A percentile compares a stretch with the other conserved stretches of the same genome.
Evolutionary conservation across 1,284 basidiomycete genomes (phyloP).

Genomic region (Ganoderma resinaceum): DNA sequence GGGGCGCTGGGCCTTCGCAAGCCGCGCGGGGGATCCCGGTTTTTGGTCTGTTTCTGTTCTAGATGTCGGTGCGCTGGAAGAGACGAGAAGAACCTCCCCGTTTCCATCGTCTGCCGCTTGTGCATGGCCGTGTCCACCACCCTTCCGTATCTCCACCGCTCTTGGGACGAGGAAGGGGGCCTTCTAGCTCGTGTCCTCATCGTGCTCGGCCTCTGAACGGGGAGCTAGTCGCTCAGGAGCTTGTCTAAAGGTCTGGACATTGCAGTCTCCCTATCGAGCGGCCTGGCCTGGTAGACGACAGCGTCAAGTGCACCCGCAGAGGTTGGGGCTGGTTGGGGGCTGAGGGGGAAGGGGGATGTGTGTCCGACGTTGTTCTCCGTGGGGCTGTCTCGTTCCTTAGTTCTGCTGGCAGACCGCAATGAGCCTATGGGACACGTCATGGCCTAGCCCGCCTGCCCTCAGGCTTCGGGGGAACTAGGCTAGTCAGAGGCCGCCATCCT

Average conservation of each 20-base stretch:
- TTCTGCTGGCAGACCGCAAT: constrained; percentile 2
- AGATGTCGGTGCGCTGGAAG: constrained; percentile 6
- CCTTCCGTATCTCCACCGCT: neutral
- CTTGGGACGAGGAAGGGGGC: neutral
- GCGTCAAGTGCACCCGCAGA: constrained; percentile 13
- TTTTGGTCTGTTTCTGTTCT: neutral
- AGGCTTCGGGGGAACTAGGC: neutral
- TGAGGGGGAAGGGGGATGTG: neutral
- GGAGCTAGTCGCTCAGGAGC: neutral
- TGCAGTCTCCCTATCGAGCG: neutral
- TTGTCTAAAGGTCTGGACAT: neutral
- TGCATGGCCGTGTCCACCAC: neutral
- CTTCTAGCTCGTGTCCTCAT: constrained; percentile 5
- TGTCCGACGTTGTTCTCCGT: neutral
- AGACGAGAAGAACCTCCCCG: neutral
- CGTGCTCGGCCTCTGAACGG: constrained; percentile 3
- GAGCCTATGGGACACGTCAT: constrained; percentile 17
- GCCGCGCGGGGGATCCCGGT: constrained; percentile 7
- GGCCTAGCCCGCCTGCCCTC: neutral
- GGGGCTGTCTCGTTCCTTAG: constrained; percentile 12
- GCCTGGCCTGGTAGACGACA: constrained; percentile 6
- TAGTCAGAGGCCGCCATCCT: neutral
- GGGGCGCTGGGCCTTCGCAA: constrained; percentile 9
- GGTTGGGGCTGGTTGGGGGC: neutral
- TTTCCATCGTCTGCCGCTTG: neutral